Conservation (phyloP, 2,329 filamentous ascomycete species). For the Rutstroemia sp. region DNA sequence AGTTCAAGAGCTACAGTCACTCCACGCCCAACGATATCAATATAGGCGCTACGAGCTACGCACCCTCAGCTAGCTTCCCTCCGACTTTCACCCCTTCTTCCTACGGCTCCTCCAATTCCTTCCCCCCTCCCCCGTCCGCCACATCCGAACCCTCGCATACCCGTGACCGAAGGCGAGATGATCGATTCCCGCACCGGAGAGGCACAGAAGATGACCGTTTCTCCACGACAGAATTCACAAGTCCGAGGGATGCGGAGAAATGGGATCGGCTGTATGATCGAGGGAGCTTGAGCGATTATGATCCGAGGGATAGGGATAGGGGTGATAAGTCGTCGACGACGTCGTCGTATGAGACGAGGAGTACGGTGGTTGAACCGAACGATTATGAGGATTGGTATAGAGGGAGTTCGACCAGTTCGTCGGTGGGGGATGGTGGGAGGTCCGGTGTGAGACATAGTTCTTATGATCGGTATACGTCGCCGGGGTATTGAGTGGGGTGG, state of each 20-base stretch:
- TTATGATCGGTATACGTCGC: neutral
- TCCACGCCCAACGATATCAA: conserved; percentile 23
- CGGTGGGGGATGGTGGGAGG: neutral
- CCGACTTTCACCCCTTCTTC: conserved; percentile 15
- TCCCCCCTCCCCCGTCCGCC: conserved; percentile 23
- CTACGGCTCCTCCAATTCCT: conserved; percentile 17
- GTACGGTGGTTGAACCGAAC: neutral
- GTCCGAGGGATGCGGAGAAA: conserved; percentile 26
- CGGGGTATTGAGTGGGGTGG: neutral
- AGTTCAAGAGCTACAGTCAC: conserved; percentile 22
- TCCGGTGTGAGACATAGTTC: neutral
- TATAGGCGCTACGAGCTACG: conserved; percentile 2
- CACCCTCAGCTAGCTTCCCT: conserved; percentile 10
- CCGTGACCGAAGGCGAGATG: conserved; percentile 16
- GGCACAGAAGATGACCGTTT: conserved; percentile 19
- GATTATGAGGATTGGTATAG: conserved; percentile 12
- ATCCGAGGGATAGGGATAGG: neutral
- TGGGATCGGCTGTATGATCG: conserved; percentile 23
- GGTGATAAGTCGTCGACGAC: neutral
- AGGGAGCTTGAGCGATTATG: conserved; percentile 5
- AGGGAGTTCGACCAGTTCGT: neutral
- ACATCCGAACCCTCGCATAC: conserved; percentile 9
- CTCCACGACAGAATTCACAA: conserved; percentile 21
- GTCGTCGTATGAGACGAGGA: neutral
- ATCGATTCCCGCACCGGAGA: conserved; percentile 13